Evolutionary conservation across 805 yeast genomes (phyloP), one percentile per base, ranked within the genome.

Genomic region (Candida yuanshanica): DNA sequence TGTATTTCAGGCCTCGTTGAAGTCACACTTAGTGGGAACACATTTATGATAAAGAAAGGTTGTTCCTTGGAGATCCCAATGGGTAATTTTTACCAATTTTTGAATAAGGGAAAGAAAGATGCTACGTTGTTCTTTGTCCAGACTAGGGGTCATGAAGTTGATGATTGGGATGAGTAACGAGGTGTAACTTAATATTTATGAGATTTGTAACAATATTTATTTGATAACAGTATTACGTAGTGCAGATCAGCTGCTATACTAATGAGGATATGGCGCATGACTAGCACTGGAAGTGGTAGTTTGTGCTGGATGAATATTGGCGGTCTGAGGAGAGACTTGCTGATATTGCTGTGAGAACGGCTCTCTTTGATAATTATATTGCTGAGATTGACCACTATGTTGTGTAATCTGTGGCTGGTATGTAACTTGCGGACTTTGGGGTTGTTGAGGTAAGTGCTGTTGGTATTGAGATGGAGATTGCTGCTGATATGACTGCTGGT

Each of bases 21-120:
- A 52, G 90, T 85, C 3, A 74, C 79, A 2, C 48, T 89, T 4
- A 73, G 77, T 16, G 76, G 75, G 6, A 70, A 69, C 17, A 69
- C 65, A 18, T 85, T 89, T 56, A 62, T 78, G 4, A 83, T 81
- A 7, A 70, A 75, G 1, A 66, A 71, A 41, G 95, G 95, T 1
- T 83, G 95, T 39, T 75, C 91, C 5, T 81, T 89, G 52, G 85
- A 83, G 52, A 72, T 90, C 6, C 96, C 96, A 1, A 75, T 83
- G 64, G 83, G 81, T 5, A 85, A 84, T 55, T 70, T 72, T 33
- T 88, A 86, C 60, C 76, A 83, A 14, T 72, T 89, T 48, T 71
- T 70, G 36, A 86, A 86, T 55, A 70, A 68, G 32, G 83, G 89
- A 0, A 63, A 68, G 24, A 66, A 64, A 14, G 70, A 69, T 25